Evolutionary conservation across 495 filamentous ascomycete genomes (phyloP), one percentile per base, ranked within the genome.

Genomic region (Sordaria brevicollis): DNA sequence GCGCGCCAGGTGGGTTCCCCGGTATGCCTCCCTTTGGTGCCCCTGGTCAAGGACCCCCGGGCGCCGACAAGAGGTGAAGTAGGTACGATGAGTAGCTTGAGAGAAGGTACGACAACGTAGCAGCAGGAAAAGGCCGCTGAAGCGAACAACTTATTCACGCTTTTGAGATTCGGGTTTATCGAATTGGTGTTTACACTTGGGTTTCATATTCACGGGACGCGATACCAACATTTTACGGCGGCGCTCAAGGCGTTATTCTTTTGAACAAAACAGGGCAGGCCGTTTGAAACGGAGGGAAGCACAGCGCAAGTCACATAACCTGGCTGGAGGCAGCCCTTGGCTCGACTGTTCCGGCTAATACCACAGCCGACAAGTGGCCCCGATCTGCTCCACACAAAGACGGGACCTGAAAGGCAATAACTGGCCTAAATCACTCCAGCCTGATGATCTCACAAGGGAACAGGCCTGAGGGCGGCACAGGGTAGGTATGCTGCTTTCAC

Each of bases 21-120:
- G 73, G 65, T 13, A 76, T 79, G 15, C 81, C 81, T 7, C 77
- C 80, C 36, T 71, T 71, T 67, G 75, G 74, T 13, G 62, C 67
- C 19, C 67, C 67, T 35, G 69, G 67, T 41, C 62, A 57, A 57
- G 38, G 39, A 8, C 71, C 70, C 39, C 67, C 75, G 37, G 72
- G 69, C 69, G 75, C 74, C 36, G 71, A 75, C 72, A 73, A 67
- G 69, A 75, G 76, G 69, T 72, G 68, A 73, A 35, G 19, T 8
- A 41, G 41, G 49, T 57, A 57, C 21, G 49, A 29, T 57, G 49
- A 57, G 49, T 31, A 57, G 49, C 49, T 17, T 57, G 65, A n/a
- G 13, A 37, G 19, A 62, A 66, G 41, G 11, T 13, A 15, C 49
- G 49, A 57, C 49, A 31, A 57, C 49, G 17, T 57, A 57, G 13